Evolutionary conservation across 2,329 filamentous ascomycete genomes (phyloP).

Genomic region (Amphichorda felina): DNA sequence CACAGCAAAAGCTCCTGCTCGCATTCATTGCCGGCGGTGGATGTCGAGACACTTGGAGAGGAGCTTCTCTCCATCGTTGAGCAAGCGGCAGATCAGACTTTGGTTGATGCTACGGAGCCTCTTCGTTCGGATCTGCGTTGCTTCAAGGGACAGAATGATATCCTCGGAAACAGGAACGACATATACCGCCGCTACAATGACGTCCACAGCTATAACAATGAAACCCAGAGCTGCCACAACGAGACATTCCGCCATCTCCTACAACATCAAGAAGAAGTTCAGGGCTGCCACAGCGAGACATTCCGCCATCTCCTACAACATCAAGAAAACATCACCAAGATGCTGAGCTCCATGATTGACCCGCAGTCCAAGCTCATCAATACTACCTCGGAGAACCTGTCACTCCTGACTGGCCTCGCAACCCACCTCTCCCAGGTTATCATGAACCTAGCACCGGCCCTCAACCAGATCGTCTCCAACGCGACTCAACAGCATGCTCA

Average conservation of each 20-base stretch:
- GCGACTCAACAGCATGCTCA: conserved; percentile 11
- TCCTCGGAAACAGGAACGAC: background rate
- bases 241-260: too few relatives aligned
- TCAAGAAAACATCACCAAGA: background rate
- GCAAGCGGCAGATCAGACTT: conserved; percentile 16
- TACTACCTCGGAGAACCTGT: conserved; percentile 9
- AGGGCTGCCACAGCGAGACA: too few relatives aligned
- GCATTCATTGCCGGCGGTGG: background rate
- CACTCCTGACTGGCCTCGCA: conserved; percentile 7
- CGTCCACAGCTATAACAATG: too few relatives aligned
- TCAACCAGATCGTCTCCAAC: conserved; percentile 9
- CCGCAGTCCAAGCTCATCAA: conserved; percentile 7
- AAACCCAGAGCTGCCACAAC: too few relatives aligned
- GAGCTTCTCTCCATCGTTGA: conserved; percentile 17
- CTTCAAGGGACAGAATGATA: background rate
- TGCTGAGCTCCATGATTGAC: conserved; percentile 14
- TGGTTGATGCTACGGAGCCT: conserved; percentile 17
- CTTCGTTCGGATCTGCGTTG: conserved; percentile 7
- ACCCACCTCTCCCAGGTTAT: conserved; percentile 12
- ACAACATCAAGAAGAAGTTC: background rate
- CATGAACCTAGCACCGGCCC: conserved; percentile 11
- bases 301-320: background rate
- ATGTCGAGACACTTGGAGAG: conserved; percentile 7
- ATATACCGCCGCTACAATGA: too few relatives aligned
- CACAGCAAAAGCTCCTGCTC: background rate